phyloP scores from a whole-genome alignment of 2,329 filamentous ascomycete species.

The Pestalotiopsis sp. region DNA sequence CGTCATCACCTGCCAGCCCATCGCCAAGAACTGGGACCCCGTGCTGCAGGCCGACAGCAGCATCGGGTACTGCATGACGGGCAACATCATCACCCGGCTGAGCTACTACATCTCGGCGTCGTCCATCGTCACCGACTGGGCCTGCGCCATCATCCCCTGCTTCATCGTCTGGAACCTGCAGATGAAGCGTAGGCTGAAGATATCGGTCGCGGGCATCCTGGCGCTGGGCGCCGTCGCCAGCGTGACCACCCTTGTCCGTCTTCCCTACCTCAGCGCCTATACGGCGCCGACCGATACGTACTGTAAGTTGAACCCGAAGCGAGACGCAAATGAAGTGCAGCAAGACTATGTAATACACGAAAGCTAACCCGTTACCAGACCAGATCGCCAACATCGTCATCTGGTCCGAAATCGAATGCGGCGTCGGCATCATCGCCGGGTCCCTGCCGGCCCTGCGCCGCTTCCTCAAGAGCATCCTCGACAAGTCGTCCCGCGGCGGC shows the following conservation, averaged over 20 bases:
- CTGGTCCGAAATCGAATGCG: slow-evolving; percentile 30
- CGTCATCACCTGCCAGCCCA: slow-evolving; percentile 5
- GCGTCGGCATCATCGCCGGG: slow-evolving; percentile 29
- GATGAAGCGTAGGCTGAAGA: slow-evolving; percentile 9
- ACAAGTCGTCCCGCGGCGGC: not conserved
- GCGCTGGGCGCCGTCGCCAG: slow-evolving; percentile 18
- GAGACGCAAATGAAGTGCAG: no score
- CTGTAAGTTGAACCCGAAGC: no score
- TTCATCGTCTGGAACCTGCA: slow-evolving; percentile 14
- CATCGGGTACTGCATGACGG: not conserved
- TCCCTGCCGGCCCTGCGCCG: slow-evolving; percentile 28
- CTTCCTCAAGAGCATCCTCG: slow-evolving; percentile 20
- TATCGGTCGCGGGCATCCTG: slow-evolving; percentile 15
- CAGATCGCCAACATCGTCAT: slow-evolving; percentile 22
- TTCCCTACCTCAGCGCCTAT: slow-evolving; percentile 9
- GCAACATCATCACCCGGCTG: not conserved
- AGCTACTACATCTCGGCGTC: slow-evolving; percentile 13
- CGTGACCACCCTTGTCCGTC: slow-evolving; percentile 3
- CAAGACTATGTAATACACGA: no score
- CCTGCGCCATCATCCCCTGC: slow-evolving; percentile 6
- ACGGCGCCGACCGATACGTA: not conserved
- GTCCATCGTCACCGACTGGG: slow-evolving; percentile 16
- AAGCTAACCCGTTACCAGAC: not conserved
- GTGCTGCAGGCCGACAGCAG: not conserved
- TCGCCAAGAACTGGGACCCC: slow-evolving; percentile 7